Evolutionary conservation across 2,329 filamentous ascomycete genomes (phyloP), one percentile per base, ranked within the genome.

Genomic region (Colletotrichum camelliae): DNA sequence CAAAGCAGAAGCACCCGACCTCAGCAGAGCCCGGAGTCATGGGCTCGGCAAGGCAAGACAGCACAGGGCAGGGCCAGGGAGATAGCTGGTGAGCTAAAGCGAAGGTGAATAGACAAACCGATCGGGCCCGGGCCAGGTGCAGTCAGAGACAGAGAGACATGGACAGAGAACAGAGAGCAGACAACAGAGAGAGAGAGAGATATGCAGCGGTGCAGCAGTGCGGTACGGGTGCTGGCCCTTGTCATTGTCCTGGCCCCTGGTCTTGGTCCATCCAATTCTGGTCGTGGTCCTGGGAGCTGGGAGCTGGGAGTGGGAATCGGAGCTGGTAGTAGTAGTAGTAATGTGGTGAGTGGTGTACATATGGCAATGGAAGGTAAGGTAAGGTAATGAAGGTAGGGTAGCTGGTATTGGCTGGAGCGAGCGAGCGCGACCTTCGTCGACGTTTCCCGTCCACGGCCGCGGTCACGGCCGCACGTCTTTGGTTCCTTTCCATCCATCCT

Each of bases 361-460:
- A 52, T 52, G 43, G 43, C 43, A 52, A 48, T n/a, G 39, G 18
- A 57, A 71, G 39, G 69, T 18, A 71, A 70, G 37, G 10, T n/a
- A 31, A 39, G 33, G 67, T 62, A 62, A 16, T 18, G 7, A 15
- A 43, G 39, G 65, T 43, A 29, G 27, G 16, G 16, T 61, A 29
- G 21, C 55, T 58, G 21, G 58, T 61, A 31, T 61, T 31, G 31
- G 39, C 65, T 55, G 65, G 29, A 67, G 65, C 48, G 67, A 60
- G 68, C 55, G 67, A 62, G 67, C 67, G 67, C 55, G 67, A 62
- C 24, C 68, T 64, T 74, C 72, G 55, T 75, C 61, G 73, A 75
- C 74, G 74, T 76, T 76, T 76, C 65, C 67, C 37, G 37, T 70
- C 58, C 67, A 70, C 57, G 55, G 60, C 67, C 67, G 48, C 27